Conservation (phyloP, 2,329 filamentous ascomycete species). For the Xylaria sp. region DNA sequence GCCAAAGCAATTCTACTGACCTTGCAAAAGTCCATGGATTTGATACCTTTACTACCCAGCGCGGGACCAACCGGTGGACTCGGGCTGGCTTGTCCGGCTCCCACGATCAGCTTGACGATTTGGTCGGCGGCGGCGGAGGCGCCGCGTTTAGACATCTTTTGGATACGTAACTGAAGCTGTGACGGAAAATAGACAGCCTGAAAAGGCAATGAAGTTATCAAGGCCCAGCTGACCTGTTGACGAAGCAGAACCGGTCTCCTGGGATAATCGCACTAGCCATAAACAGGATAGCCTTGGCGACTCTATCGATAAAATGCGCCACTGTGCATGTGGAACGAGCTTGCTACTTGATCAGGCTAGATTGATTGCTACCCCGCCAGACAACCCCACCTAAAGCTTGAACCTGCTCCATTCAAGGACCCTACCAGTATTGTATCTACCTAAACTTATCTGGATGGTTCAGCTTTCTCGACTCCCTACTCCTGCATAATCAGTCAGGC, state of each 20-base stretch:
- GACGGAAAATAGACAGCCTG: neutral
- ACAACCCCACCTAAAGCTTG: constrained; percentile 18
- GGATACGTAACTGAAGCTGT: neutral
- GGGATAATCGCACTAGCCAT: constrained; percentile 30
- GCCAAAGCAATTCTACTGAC: constrained; percentile 55
- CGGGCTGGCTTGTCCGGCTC: constrained; percentile 92
- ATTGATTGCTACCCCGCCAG: constrained; percentile 37
- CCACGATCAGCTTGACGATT: constrained; percentile 97
- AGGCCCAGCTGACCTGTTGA: constrained; percentile 12
- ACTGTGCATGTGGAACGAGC: neutral
- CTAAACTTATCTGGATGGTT: constrained; percentile 10
- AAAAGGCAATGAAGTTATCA: neutral
- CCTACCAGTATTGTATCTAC: neutral
- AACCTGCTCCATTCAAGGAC: constrained; percentile 17
- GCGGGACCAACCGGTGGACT: constrained; percentile 97
- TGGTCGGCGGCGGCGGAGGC: constrained; percentile 64
- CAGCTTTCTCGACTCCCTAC: constrained; percentile 24
- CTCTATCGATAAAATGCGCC: constrained; percentile 30
- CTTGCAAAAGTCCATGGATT: constrained; percentile 99
- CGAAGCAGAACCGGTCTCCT: neutral
- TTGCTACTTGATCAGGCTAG: no score
- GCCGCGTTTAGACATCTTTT: constrained; percentile 64
- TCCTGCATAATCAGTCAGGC: constrained; percentile 25
- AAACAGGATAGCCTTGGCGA: neutral
- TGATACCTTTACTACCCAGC: constrained; percentile 95